Evolutionary conservation across 1,139 yeast species (phyloP).

Genomic region (Diutina neorugosa): DNA sequence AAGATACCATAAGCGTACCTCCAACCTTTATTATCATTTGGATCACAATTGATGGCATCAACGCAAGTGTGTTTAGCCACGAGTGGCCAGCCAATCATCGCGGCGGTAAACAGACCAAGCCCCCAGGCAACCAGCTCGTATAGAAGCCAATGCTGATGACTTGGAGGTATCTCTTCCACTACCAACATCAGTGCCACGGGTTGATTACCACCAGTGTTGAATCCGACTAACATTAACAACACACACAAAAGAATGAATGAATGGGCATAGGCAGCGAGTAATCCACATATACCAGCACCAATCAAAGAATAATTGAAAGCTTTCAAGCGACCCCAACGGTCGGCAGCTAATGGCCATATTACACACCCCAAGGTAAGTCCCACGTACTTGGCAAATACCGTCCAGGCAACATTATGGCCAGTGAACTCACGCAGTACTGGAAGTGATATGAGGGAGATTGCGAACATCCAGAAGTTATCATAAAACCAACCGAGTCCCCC

Average conservation of each 20-base stretch:
- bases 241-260: neutral
- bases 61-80: neutral
- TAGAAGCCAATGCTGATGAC: conserved; percentile 1
- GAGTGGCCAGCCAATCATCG: conserved; percentile 4
- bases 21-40: conserved; percentile 1
- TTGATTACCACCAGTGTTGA: conserved; percentile 2
- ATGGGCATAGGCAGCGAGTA: neutral
- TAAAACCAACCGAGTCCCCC: conserved; percentile 3
- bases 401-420: conserved; percentile 7
- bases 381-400: conserved; percentile 7
- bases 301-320: neutral
- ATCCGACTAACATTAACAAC: neutral
- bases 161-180: conserved; percentile 1
- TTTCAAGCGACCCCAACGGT: neutral
- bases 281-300: neutral
- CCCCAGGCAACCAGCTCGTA: conserved; percentile 3
- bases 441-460: neutral
- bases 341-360: conserved; percentile 1
- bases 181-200: conserved; percentile 3
- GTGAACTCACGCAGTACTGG: conserved; percentile 7
- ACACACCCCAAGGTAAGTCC: conserved; percentile 6
- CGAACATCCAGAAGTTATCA: conserved; percentile 4
- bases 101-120: conserved; percentile 2
- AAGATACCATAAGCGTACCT: neutral
- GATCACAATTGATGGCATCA: neutral